phyloP scores from a whole-genome alignment of 192 early-diverging fungal genomes.

The Helicostylum pulchrum region DNA sequence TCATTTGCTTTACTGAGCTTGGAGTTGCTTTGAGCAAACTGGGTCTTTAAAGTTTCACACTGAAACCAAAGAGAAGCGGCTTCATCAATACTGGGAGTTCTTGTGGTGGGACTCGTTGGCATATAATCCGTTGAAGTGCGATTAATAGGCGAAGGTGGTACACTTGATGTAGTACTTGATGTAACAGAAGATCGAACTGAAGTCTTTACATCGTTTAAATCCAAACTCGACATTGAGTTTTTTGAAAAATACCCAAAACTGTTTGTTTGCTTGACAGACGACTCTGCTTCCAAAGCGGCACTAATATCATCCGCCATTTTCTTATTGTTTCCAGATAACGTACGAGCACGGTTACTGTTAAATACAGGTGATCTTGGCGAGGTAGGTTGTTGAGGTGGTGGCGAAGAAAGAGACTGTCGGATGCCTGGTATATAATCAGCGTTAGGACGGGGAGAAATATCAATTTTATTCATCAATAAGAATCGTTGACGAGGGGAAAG shows the following conservation, averaged over 20 bases:
- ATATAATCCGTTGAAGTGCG: no score
- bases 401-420: neutral
- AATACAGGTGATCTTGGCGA: conserved; percentile 10
- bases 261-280: neutral
- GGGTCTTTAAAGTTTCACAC: conserved; percentile 3
- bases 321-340: neutral
- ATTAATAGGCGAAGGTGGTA: no score
- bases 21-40: conserved; percentile 1
- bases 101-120: no score
- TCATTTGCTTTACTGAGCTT: neutral
- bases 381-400: neutral
- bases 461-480: neutral
- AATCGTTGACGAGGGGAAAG: neutral
- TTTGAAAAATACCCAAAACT: neutral
- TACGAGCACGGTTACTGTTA: neutral
- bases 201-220: neutral
- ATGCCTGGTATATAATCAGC: conserved; percentile 1
- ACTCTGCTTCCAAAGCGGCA: neutral
- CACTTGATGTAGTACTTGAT: no score
- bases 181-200: neutral
- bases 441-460: conserved; percentile 3
- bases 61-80: conserved; percentile 15
- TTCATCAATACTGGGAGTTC: neutral
- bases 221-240: neutral
- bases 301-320: neutral